A percentile compares a stretch with the other conserved stretches of the same genome.
These are phyloP conservation scores for Pseudocercospora cruenta DNA, from an alignment of 2,329 filamentous ascomycete species.

Conservation along the genomic window DNA sequence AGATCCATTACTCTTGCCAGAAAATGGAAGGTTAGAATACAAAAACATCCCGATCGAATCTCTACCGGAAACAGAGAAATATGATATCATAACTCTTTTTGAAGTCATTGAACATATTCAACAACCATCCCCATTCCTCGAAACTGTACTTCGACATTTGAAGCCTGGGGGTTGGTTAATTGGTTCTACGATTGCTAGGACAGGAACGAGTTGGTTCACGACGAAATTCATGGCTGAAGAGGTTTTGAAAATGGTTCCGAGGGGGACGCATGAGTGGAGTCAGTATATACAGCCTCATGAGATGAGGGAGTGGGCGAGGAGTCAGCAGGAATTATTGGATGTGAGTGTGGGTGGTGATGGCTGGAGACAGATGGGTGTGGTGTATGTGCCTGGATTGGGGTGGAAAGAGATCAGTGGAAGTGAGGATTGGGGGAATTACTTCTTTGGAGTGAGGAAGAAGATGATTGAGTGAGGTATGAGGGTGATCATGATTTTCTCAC, in stretches of 20 bases:
- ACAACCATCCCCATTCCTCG: constrained; percentile 73
- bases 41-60: constrained; percentile 76
- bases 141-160: constrained; percentile 72
- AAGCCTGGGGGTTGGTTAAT: constrained; percentile 92
- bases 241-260: constrained; percentile 81
- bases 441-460: constrained; percentile 76
- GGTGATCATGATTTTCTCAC: too few relatives aligned
- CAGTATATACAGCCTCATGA: constrained; percentile 93
- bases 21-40: constrained; percentile 65
- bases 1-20: constrained; percentile 67
- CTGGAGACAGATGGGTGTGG: constrained; percentile 77
- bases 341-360: constrained; percentile 65
- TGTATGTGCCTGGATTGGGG: constrained; percentile 87
- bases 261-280: constrained; percentile 92
- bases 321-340: constrained; percentile 46
- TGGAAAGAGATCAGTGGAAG: constrained; percentile 83
- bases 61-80: constrained; percentile 55
- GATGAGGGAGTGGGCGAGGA: constrained; percentile 57
- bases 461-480: not conserved
- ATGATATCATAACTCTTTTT: constrained; percentile 84
- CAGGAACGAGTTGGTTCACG: constrained; percentile 84
- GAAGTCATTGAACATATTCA: constrained; percentile 95
- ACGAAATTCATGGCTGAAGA: constrained; percentile 93
- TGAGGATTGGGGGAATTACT: constrained; percentile 92
- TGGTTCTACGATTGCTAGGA: constrained; percentile 88